These are phyloP conservation scores for Bocquillonia castaneifolia DNA, from an alignment of 441 rosid species.

Conservation along the genomic window DNA sequence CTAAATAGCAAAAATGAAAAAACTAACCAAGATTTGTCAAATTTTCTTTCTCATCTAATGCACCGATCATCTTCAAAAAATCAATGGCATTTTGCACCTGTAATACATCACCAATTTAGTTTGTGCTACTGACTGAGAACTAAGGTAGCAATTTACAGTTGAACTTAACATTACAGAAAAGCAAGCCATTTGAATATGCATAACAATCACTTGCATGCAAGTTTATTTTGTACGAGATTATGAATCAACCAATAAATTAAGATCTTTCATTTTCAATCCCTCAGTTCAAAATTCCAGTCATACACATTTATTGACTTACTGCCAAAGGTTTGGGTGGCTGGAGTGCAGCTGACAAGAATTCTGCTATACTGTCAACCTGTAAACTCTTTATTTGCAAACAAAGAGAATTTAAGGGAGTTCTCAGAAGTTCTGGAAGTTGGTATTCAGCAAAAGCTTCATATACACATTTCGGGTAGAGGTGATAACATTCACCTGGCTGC, in stretches of 20 bases:
- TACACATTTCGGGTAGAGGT: conserved; percentile 82
- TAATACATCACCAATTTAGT: conserved; percentile 22
- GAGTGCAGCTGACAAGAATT: conserved; percentile 89
- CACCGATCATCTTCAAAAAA: conserved; percentile 87
- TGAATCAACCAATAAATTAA: not conserved
- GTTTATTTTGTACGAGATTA: not conserved
- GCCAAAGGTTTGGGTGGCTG: conserved; percentile 93
- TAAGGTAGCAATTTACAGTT: not conserved
- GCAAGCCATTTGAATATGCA: not conserved
- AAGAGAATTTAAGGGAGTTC: conserved; percentile 98
- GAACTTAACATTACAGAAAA: conserved; percentile 7
- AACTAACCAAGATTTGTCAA: conserved; percentile 90
- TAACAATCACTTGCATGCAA: not conserved
- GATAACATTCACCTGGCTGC: conserved; percentile 93
- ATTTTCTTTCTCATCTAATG: conserved; percentile 84
- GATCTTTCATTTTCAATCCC: not conserved
- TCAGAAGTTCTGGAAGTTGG: conserved; percentile 97
- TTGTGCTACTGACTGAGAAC: conserved; percentile 7
- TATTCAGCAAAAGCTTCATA: conserved; percentile 93
- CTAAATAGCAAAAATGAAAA: conserved; percentile 18
- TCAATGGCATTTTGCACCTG: conserved; percentile 96
- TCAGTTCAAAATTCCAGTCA: not conserved
- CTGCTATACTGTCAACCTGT: conserved; percentile 85
- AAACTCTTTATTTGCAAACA: conserved; percentile 98
- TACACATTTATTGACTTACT: conserved; percentile 39